Evolutionary conservation across 139 green algal genomes (phyloP), one percentile per base, ranked within the genome.

Genomic region (Chlorella sp.): DNA sequence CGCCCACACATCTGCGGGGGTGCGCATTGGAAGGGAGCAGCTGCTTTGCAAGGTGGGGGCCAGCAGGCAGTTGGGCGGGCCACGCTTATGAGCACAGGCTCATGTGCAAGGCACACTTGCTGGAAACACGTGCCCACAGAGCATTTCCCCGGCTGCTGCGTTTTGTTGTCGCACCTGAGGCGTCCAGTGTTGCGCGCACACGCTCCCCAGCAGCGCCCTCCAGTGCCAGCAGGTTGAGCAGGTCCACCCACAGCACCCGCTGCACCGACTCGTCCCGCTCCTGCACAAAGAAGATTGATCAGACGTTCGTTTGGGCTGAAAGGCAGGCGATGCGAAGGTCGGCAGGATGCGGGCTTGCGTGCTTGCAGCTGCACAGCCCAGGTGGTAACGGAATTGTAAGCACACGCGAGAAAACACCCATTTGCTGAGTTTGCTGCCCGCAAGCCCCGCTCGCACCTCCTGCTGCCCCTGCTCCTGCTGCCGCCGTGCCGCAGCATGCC

Each of bases 171-270:
- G 44, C 69, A 86, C 81, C 85, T 6, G 90, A 95, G 16, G 44
- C 80, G 2, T 91, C 88, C 69, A 98, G 80, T 79, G 94, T 60
- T 16, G 80, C 68, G 12, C 38, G 69, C 74, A 88, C 80, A 73
- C 87, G 74, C n/a, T 25, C n/a, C 4, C 62, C 78, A 26, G 95
- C 82, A 0, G 78, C 67, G 0, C 95, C 93, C 26, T 93, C 89
- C 30, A 86, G 78, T 16, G 89, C 74, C 83, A 98, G 83, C 68
- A 94, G 78, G 39, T 93, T 91, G 67, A 98, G 84, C 78, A 98
- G 86, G 21, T 97, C 95, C 36, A 98, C 94, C 60, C 87, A 93
- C 68, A 97, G 83, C 26, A 95, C 91, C 0, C 95, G 81, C 83
- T 94, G 86, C 67, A 97, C 93, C 9, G 88, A 90, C 20, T 86